Percentiles rank a stretch among this genome's conserved stretches.
These are phyloP conservation scores for Colletotrichum sp. DNA, from an alignment of 2,329 filamentous ascomycete genomes.

Conservation along the genomic window DNA sequence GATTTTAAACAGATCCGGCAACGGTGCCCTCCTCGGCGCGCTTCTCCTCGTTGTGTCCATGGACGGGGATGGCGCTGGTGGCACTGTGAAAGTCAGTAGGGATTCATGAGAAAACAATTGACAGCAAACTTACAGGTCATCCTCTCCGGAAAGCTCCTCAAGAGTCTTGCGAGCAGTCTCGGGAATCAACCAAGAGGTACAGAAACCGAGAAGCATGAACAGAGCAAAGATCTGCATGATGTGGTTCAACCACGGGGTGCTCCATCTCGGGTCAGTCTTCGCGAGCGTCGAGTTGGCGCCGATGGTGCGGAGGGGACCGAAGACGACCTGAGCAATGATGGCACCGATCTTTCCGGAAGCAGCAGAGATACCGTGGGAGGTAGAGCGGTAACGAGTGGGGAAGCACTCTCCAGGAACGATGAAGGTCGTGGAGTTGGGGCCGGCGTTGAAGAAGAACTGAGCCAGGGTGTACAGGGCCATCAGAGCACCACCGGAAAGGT, in stretches of 20 bases:
- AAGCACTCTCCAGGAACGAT: slow-evolving; percentile 70
- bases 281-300: slow-evolving; percentile 49
- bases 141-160: slow-evolving; percentile 53
- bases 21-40: slow-evolving; percentile 11
- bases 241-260: slow-evolving; percentile 20
- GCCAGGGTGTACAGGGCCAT: slow-evolving; percentile 3
- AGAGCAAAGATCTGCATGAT: slow-evolving; percentile 40
- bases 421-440: slow-evolving; percentile 68
- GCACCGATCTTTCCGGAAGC: slow-evolving; percentile 65
- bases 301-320: slow-evolving; percentile 45
- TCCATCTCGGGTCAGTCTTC: slow-evolving; percentile 19
- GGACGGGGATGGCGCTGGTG: not conserved
- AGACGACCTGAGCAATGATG: slow-evolving; percentile 56
- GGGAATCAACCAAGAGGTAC: slow-evolving; percentile 49
- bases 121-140: slow-evolving; percentile 13
- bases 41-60: slow-evolving; percentile 19
- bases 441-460: slow-evolving; percentile 30
- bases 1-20: not conserved
- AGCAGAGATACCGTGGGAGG: slow-evolving; percentile 66
- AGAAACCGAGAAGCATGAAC: slow-evolving; percentile 50
- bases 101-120: not conserved
- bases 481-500: slow-evolving; percentile 15
- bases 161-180: slow-evolving; percentile 47
- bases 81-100: not conserved
- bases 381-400: slow-evolving; percentile 66